A percentile compares a stretch with the other conserved stretches of the same genome.
Evolutionary conservation across 768 basidiomycete species (phyloP).

Genomic region (Suillus weaverae): DNA sequence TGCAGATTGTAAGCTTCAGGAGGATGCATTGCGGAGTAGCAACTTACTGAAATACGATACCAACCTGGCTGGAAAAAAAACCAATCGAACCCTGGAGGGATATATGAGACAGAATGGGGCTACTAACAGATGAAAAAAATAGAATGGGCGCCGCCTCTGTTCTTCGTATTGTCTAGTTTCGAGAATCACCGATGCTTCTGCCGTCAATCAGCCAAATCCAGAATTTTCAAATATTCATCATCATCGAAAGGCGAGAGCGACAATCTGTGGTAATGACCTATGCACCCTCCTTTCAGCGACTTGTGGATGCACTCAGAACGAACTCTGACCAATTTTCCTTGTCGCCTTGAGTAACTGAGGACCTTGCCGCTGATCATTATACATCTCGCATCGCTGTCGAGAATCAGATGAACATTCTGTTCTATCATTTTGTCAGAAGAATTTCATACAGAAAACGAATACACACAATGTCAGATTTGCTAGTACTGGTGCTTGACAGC

Average conservation of each 20-base stretch:
- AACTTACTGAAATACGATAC: slow-evolving; percentile 36
- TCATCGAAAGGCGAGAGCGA: slow-evolving; percentile 8
- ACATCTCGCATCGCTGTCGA: slow-evolving; percentile 3
- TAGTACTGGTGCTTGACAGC: slow-evolving; percentile 22
- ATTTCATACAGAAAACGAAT: background rate
- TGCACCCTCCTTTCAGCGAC: slow-evolving; percentile 19
- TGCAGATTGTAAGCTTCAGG: slow-evolving; percentile 8
- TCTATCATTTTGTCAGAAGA: background rate
- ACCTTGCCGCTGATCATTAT: background rate
- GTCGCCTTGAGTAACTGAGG: background rate
- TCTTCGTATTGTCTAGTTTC: background rate
- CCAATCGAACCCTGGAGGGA: background rate
- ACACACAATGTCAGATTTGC: slow-evolving; percentile 9
- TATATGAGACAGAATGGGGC: background rate
- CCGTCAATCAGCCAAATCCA: background rate
- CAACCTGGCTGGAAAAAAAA: slow-evolving; percentile 34
- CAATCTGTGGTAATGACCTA: slow-evolving; percentile 4
- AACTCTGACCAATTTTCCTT: slow-evolving; percentile 14
- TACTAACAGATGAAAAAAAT: slow-evolving; percentile 5
- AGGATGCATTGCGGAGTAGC: background rate
- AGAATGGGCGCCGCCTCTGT: background rate
- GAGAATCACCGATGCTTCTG: background rate
- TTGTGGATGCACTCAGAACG: background rate
- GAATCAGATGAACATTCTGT: background rate
- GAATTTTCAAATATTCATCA: slow-evolving; percentile 3